Base-by-base conservation (phyloP, 23 red algal species). In the Gracilaria domingensis region DNA sequence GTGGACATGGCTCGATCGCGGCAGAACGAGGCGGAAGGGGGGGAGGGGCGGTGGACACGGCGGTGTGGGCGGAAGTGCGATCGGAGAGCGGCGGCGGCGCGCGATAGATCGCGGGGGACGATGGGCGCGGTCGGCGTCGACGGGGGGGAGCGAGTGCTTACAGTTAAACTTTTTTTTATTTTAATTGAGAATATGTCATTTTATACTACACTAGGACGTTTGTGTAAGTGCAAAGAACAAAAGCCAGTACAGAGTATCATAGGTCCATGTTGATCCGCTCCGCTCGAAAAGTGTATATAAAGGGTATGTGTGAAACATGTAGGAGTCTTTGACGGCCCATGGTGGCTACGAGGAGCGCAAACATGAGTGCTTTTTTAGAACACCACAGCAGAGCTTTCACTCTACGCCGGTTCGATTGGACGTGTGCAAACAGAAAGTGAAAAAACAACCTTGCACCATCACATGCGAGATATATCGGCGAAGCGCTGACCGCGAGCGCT, bases 361-460 rank as follows among this genome's bases (percentile, higher is more conserved):
- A 75, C 69, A 75, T 25, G 69, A 25, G 69, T 75, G 69, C 69
- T 75, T 75, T 75, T 75, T 75, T 18, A 47, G 7, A 75, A 65
- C 60, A 26, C 60, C 24, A 21, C 25, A 18, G 28, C 65, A 16
- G 12, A 38, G 39, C 42, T 45, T 45, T 75, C 39, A 14, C 36
- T 75, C 3, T 75, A 18, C 69, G 69, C 69, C 69, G 69, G n/a
- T 47, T 45, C 69, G 69, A 75, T 75, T 75, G 33, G 69, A 44
- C 35, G 6, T 8, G 1, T 65, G 60, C 60, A 32, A 65, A 65
- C 60, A 25, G 56, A 18, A 25, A 21, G 60, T 32, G 4, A 24
- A 2, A 20, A 24, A 2, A 18, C 20, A 20, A 59, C 20, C 7
- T 24, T 24, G 55, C 55, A 59, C 2, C 55, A 59, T 59, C 55